These are phyloP conservation scores for Aspergillus phoenicis DNA, from an alignment of 2,329 filamentous ascomycete genomes.

Conservation along the genomic window DNA sequence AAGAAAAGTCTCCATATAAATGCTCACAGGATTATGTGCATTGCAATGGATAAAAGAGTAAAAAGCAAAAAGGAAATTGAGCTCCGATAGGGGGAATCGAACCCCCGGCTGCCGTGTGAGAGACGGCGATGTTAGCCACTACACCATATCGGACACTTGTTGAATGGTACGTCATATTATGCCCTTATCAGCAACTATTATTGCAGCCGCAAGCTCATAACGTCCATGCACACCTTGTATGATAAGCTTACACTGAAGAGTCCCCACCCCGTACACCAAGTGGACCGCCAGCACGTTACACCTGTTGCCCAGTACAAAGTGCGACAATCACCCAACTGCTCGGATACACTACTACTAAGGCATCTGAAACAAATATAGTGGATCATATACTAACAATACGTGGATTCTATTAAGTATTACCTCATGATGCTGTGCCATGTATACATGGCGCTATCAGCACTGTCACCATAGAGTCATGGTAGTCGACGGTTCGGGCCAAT, in stretches of 20 bases:
- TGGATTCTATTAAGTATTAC: slow-evolving; percentile 44
- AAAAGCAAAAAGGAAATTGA: background rate
- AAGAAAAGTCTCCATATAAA: too few relatives aligned
- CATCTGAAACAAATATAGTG: background rate
- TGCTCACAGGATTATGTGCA: too few relatives aligned
- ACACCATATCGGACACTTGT: slow-evolving; percentile 24
- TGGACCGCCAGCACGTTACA: background rate
- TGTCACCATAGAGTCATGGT: slow-evolving; percentile 24
- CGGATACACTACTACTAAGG: background rate
- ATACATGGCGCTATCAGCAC: slow-evolving; percentile 22
- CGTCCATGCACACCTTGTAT: background rate
- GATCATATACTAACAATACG: slow-evolving; percentile 24
- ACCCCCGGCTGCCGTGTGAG: slow-evolving; percentile 25
- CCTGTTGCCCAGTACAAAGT: background rate
- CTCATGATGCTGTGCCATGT: slow-evolving; percentile 35
- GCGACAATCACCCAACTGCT: background rate
- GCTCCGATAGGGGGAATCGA: slow-evolving; percentile 21
- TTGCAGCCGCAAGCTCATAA: background rate
- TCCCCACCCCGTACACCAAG: background rate
- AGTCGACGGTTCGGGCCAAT: slow-evolving; percentile 29
- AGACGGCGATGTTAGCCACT: slow-evolving; percentile 27
- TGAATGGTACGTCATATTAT: background rate
- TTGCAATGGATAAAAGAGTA: too few relatives aligned
- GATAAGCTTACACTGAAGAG: background rate
- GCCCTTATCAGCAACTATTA: background rate